Percentiles rank a stretch among this genome's conserved stretches.
Evolutionary conservation across 2,329 filamentous ascomycete species (phyloP).

Genomic region (Pyrenochaeta sp.): DNA sequence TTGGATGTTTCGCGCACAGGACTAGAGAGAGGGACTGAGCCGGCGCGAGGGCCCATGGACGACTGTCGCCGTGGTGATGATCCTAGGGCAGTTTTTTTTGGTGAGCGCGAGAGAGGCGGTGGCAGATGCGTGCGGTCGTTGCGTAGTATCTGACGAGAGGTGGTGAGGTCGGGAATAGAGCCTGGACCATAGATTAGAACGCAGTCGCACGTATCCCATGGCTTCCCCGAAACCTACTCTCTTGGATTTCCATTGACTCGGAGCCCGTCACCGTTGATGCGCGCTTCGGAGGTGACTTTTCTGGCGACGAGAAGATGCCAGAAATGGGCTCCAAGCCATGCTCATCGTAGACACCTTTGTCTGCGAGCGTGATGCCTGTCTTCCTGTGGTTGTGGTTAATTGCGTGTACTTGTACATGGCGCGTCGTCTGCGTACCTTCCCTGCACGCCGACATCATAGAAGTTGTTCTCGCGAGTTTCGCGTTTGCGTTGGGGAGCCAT

Average conservation of each 20-base stretch:
- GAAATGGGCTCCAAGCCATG: conserved; percentile 90
- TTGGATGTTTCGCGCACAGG: conserved; percentile 41
- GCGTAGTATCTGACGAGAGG: conserved; percentile 56
- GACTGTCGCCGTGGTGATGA: conserved; percentile 69
- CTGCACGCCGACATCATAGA: conserved; percentile 50
- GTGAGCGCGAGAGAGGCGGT: conserved; percentile 63
- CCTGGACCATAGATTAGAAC: too few species aligned
- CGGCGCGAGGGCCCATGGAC: conserved; percentile 63
- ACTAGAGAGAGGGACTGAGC: conserved; percentile 47
- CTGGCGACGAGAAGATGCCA: conserved; percentile 86
- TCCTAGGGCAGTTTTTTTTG: conserved; percentile 67
- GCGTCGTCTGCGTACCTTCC: conserved; percentile 39
- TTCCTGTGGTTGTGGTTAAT: conserved; percentile 66
- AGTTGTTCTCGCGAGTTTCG: conserved; percentile 50
- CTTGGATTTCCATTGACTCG: conserved; percentile 68
- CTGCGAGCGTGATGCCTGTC: conserved; percentile 83
- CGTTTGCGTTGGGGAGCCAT: conserved; percentile 48
- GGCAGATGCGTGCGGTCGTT: conserved; percentile 54
- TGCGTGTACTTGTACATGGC: conserved; percentile 4
- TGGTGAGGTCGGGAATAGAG: conserved; percentile 58
- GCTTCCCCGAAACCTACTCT: too few species aligned
- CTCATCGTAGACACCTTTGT: conserved; percentile 83
- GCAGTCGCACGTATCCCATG: too few species aligned
- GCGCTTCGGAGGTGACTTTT: conserved; percentile 62
- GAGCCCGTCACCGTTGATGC: conserved; percentile 58